Evolutionary conservation across 2,329 filamentous ascomycete genomes (phyloP).

Genomic region (Ceratocystis harringtonii): DNA sequence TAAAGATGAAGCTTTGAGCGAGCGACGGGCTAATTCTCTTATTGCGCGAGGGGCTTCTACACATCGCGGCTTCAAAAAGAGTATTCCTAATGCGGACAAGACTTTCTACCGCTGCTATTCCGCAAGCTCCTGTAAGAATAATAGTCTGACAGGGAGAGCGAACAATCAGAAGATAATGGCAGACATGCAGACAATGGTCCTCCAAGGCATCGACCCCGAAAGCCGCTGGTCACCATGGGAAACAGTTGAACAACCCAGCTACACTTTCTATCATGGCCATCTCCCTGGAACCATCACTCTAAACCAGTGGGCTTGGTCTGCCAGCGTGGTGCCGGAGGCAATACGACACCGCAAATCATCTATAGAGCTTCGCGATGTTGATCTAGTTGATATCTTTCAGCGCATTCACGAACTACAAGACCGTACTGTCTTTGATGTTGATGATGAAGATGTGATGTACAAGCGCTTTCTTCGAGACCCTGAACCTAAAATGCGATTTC

Average conservation of each 20-base stretch:
- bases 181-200: slow-evolving; percentile 41
- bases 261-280: slow-evolving; percentile 50
- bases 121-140: slow-evolving; percentile 16
- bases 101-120: slow-evolving; percentile 42
- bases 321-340: slow-evolving; percentile 39
- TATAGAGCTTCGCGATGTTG: slow-evolving; percentile 44
- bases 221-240: slow-evolving; percentile 44
- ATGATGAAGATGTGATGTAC: slow-evolving; percentile 44
- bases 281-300: slow-evolving; percentile 56
- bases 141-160: slow-evolving; percentile 11
- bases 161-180: slow-evolving; percentile 31
- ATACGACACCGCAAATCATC: slow-evolving; percentile 45
- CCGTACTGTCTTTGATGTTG: slow-evolving; percentile 29
- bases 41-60: slow-evolving; percentile 43
- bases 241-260: slow-evolving; percentile 59
- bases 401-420: slow-evolving; percentile 46
- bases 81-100: slow-evolving; percentile 40
- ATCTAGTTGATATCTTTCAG: slow-evolving; percentile 41
- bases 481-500: slow-evolving; percentile 34
- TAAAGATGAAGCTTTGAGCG: slow-evolving; percentile 35
- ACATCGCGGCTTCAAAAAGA: slow-evolving; percentile 39
- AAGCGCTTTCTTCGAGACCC: slow-evolving; percentile 51
- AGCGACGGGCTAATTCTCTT: slow-evolving; percentile 40
- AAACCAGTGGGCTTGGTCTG: slow-evolving; percentile 50
- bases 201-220: slow-evolving; percentile 25